A percentile compares a stretch with the other conserved stretches of the same genome.
phyloP scores from a whole-genome alignment of 441 rosid genomes.

The Manihot esculenta region DNA sequence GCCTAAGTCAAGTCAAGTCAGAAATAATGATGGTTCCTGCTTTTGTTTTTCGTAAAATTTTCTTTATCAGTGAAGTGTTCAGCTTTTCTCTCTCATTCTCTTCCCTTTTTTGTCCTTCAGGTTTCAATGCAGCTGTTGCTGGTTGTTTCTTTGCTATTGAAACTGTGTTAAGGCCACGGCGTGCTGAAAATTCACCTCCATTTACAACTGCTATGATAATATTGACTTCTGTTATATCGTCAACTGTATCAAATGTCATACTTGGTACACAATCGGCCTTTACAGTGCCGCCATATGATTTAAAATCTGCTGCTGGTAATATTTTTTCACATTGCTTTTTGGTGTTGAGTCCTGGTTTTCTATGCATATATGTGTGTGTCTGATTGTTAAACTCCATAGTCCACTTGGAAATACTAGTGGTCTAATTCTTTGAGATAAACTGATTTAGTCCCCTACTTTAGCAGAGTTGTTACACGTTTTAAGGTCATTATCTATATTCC shows the following conservation, averaged over 20 bases:
- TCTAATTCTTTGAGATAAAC: too few relatives aligned
- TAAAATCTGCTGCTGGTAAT: slow-evolving; percentile 97
- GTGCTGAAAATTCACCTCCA: slow-evolving; percentile 96
- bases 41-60: not conserved
- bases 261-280: slow-evolving; percentile 94
- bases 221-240: slow-evolving; percentile 90
- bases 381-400: not conserved
- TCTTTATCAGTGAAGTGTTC: slow-evolving; percentile 2
- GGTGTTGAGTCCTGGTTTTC: not conserved
- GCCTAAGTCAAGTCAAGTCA: too few relatives aligned
- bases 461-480: too few relatives aligned
- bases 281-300: slow-evolving; percentile 86
- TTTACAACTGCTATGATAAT: slow-evolving; percentile 98
- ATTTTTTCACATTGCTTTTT: slow-evolving; percentile 4
- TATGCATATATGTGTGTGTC: not conserved
- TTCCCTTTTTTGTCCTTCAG: slow-evolving; percentile 34
- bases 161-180: slow-evolving; percentile 88
- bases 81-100: slow-evolving; percentile 11
- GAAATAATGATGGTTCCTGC: not conserved
- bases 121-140: slow-evolving; percentile 97
- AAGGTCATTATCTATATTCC: too few relatives aligned
- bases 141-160: slow-evolving; percentile 97
- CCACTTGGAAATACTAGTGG: not conserved
- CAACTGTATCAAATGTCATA: slow-evolving; percentile 87
- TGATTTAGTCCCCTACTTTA: too few relatives aligned